Evolutionary conservation across 2,329 filamentous ascomycete genomes (phyloP).

Genomic region (Xylariaceae sp.): DNA sequence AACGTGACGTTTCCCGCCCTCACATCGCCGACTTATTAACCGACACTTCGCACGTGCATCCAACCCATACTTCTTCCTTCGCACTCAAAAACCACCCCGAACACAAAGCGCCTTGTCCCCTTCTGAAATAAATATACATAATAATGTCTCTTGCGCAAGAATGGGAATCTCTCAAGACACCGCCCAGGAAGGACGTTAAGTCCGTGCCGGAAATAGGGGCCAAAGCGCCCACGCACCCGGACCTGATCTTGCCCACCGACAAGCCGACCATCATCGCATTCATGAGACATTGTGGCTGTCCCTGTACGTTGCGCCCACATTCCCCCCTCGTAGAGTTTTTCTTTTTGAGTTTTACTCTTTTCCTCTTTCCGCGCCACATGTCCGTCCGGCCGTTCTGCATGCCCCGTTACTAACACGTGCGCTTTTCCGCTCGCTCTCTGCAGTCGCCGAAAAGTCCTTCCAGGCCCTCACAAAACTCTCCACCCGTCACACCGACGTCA

Average conservation of each 20-base stretch:
- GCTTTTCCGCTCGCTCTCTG: not conserved
- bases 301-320: slow-evolving; percentile 48
- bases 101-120: not conserved
- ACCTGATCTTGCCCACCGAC: slow-evolving; percentile 46
- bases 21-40: not conserved
- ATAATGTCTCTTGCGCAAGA: slow-evolving; percentile 32
- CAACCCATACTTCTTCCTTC: not conserved
- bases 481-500: slow-evolving; percentile 41
- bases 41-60: not conserved
- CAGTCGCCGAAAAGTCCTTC: slow-evolving; percentile 66
- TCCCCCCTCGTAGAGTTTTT: not conserved
- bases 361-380: not conserved
- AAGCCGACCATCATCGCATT: slow-evolving; percentile 61
- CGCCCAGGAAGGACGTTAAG: slow-evolving; percentile 38
- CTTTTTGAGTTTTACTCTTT: not conserved
- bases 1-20: not conserved
- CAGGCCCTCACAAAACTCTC: slow-evolving; percentile 48
- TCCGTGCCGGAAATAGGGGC: slow-evolving; percentile 47
- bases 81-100: not conserved
- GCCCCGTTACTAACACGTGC: slow-evolving; percentile 2
- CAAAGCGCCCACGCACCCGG: slow-evolving; percentile 49
- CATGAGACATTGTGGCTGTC: slow-evolving; percentile 67
- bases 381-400: not conserved
- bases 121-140: not conserved
- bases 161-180: slow-evolving; percentile 38